Evolutionary conservation across 2,329 filamentous ascomycete species (phyloP).

Genomic region (Phialemonium atrogriseum): DNA sequence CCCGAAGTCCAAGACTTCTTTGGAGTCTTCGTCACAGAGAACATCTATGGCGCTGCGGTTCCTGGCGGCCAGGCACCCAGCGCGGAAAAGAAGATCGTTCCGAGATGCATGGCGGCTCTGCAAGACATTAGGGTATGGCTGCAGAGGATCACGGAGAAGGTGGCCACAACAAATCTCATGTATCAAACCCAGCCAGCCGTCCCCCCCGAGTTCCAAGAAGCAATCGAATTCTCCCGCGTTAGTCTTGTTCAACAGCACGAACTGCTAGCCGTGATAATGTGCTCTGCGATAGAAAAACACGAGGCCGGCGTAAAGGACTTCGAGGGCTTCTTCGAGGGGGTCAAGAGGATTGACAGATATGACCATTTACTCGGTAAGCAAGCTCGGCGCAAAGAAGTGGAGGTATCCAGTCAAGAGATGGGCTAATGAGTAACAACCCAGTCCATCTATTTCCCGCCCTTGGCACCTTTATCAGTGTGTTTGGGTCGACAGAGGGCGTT

Average conservation of each 20-base stretch:
- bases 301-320: conserved; percentile 68
- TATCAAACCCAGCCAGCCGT: conserved; percentile 49
- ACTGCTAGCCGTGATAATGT: conserved; percentile 70
- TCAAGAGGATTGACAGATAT: conserved; percentile 68
- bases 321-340: conserved; percentile 55
- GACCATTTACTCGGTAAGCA: conserved; percentile 51
- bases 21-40: conserved; percentile 46
- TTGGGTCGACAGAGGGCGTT: conserved; percentile 69
- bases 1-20: conserved; percentile 38
- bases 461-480: conserved; percentile 66
- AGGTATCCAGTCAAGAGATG: background rate
- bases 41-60: conserved; percentile 42
- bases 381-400: conserved; percentile 2
- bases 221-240: conserved; percentile 69
- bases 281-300: conserved; percentile 67
- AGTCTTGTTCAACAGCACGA: conserved; percentile 89
- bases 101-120: conserved; percentile 71
- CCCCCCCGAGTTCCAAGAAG: conserved; percentile 60
- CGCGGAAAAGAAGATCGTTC: conserved; percentile 53
- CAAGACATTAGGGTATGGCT: conserved; percentile 69
- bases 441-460: conserved; percentile 80
- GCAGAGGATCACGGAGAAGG: conserved; percentile 64
- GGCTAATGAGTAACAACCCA: conserved; percentile 8
- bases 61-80: conserved; percentile 34
- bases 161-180: conserved; percentile 67